phyloP scores from a whole-genome alignment of 2,329 filamentous ascomycete genomes.

The Coleophoma cylindrospora region DNA sequence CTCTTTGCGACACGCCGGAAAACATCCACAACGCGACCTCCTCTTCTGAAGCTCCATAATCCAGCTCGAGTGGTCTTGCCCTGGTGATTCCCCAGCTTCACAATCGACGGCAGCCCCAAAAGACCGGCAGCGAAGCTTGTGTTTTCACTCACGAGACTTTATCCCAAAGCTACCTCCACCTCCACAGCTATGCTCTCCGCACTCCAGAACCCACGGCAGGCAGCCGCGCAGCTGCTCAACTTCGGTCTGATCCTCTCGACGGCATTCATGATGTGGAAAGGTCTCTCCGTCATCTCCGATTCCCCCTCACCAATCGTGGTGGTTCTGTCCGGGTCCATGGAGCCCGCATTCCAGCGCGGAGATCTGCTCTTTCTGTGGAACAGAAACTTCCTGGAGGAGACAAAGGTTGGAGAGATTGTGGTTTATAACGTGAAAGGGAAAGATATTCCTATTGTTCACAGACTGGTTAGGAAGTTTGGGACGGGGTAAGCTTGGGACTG shows the following conservation, averaged over 20 bases:
- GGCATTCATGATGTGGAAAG: conserved; percentile 73
- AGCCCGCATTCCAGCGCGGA: conserved; percentile 55
- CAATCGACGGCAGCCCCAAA: too few species aligned
- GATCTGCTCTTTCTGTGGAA: conserved; percentile 58
- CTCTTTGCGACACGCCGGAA: too few species aligned
- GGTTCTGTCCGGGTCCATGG: conserved; percentile 56
- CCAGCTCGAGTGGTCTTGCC: too few species aligned
- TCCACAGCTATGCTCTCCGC: conserved; percentile 43
- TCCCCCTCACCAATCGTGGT: conserved; percentile 56
- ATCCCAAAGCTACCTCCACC: not conserved
- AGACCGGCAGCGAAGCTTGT: too few species aligned
- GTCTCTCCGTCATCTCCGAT: conserved; percentile 59
- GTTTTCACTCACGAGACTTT: too few species aligned
- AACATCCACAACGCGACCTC: too few species aligned
- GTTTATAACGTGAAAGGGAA: conserved; percentile 77
- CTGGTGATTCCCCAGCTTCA: too few species aligned
- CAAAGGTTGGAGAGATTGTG: conserved; percentile 67
- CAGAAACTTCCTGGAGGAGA: conserved; percentile 45
- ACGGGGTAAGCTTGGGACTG: conserved; percentile 37
- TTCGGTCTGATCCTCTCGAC: conserved; percentile 69
- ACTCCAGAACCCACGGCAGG: conserved; percentile 58
- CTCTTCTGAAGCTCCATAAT: too few species aligned
- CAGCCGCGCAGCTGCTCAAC: conserved; percentile 63
- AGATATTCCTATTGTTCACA: conserved; percentile 96
- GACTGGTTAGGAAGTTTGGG: conserved; percentile 74